A percentile compares a stretch with the other conserved stretches of the same genome.
Conservation (phyloP, 306 rosid species). For the Psophocarpus tetragonolobus region DNA sequence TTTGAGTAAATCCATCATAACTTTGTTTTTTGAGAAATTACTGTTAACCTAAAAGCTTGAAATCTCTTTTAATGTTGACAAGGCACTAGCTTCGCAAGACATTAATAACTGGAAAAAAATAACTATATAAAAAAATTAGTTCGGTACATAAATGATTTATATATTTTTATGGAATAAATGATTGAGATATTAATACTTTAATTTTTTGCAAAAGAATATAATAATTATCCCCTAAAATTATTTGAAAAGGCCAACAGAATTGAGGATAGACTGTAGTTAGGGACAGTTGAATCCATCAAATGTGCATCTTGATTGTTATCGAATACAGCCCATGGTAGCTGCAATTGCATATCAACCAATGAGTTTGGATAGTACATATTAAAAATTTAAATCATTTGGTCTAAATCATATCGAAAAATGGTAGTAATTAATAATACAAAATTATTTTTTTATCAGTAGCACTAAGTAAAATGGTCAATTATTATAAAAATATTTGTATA, state of each 20-base stretch:
- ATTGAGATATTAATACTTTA: neutral
- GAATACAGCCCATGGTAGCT: neutral
- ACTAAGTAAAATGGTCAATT: no score
- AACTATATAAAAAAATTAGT: neutral
- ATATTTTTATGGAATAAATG: neutral
- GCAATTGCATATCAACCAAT: neutral
- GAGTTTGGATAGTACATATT: neutral
- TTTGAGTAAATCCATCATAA: no score
- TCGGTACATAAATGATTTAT: neutral
- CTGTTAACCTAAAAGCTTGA: no score
- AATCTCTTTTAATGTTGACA: no score
- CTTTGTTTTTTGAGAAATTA: no score
- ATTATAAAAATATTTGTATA: no score
- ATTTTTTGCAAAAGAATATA: neutral
- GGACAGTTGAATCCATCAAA: conserved; percentile 4
- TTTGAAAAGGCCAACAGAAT: neutral
- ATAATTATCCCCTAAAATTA: neutral
- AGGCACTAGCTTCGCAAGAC: neutral
- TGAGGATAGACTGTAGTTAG: no score
- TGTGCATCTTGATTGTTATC: neutral
- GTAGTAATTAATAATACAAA: no score
- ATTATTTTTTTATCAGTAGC: no score
- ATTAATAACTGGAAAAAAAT: neutral
- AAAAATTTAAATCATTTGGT: neutral
- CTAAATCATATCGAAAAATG: no score